Percentiles rank a stretch among this genome's conserved stretches.
phyloP scores from a whole-genome alignment of 2,329 filamentous ascomycete genomes.

The Cercospora sp. region DNA sequence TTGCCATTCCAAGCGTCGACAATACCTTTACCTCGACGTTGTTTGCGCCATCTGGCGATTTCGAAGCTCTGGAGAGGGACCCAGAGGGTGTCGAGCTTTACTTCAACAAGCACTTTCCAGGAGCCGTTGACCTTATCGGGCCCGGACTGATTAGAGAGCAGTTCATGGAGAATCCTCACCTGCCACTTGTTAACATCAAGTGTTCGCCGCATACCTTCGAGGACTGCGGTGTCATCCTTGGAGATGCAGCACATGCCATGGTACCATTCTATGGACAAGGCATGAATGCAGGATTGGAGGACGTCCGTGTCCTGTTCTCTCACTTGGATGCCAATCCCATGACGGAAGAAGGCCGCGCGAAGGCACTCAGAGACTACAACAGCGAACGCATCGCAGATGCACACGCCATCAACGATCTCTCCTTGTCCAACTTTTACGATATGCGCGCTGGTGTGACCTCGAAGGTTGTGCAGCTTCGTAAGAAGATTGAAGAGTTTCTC shows the following conservation, averaged over 20 bases:
- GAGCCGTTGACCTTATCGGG: conserved; percentile 69
- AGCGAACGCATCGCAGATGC: conserved; percentile 72
- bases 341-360: conserved; percentile 39
- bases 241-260: conserved; percentile 96
- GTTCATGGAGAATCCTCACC: conserved; percentile 79
- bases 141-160: conserved; percentile 68
- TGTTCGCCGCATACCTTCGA: conserved; percentile 83
- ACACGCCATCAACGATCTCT: conserved; percentile 87
- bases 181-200: conserved; percentile 91
- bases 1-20: conserved; percentile 86
- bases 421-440: conserved; percentile 86
- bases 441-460: conserved; percentile 87
- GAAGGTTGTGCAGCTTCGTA: conserved; percentile 74
- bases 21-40: conserved; percentile 94
- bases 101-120: conserved; percentile 83
- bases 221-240: conserved; percentile 77
- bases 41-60: conserved; percentile 75
- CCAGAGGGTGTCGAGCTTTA: conserved; percentile 64
- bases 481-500: conserved; percentile 81
- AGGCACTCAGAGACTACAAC: conserved; percentile 72
- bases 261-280: conserved; percentile 98
- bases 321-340: conserved; percentile 69
- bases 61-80: conserved; percentile 64
- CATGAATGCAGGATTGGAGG: conserved; percentile 95
- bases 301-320: conserved; percentile 84